Percentiles rank a stretch among this genome's conserved stretches.
Conservation (phyloP, 768 basidiomycete genomes). For the Boletus rex-veris region DNA sequence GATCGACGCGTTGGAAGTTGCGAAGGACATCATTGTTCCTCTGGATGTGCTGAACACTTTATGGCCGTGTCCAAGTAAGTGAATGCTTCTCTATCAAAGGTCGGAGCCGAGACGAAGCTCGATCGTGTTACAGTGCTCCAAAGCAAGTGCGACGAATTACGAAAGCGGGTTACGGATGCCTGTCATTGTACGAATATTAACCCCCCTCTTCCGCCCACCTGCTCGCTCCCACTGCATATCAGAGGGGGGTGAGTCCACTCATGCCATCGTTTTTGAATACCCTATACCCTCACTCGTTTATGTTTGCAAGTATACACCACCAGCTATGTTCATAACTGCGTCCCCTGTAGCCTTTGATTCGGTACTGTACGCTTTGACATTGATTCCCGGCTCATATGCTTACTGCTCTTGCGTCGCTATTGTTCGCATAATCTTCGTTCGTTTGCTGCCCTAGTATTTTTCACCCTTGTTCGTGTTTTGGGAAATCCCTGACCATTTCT, state of each 20-base stretch:
- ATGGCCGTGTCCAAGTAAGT: slow-evolving; percentile 59
- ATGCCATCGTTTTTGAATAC: slow-evolving; percentile 9
- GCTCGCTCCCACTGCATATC: slow-evolving; percentile 36
- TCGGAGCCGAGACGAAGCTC: slow-evolving; percentile 10
- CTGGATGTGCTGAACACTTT: slow-evolving; percentile 66
- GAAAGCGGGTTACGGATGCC: slow-evolving; percentile 47
- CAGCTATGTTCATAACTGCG: slow-evolving; percentile 27
- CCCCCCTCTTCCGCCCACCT: slow-evolving; percentile 39
- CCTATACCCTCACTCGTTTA: slow-evolving; percentile 27
- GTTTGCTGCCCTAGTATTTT: background rate
- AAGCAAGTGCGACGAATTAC: slow-evolving; percentile 45
- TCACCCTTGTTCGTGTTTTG: background rate
- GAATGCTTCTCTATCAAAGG: slow-evolving; percentile 1
- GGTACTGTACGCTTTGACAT: slow-evolving; percentile 25
- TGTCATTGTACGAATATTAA: slow-evolving; percentile 42
- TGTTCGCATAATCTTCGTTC: slow-evolving; percentile 18
- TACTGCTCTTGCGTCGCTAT: slow-evolving; percentile 4
- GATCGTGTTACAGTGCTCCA: slow-evolving; percentile 39
- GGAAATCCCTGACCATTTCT: no score
- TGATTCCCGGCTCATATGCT: slow-evolving; percentile 6
- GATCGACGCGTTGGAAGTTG: slow-evolving; percentile 58
- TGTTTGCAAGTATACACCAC: slow-evolving; percentile 27
- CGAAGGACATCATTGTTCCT: slow-evolving; percentile 57
- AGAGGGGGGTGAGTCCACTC: slow-evolving; percentile 22
- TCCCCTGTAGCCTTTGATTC: slow-evolving; percentile 27